Evolutionary conservation across 768 basidiomycete species (phyloP).

Genomic region (Sarcomyxa edulis): DNA sequence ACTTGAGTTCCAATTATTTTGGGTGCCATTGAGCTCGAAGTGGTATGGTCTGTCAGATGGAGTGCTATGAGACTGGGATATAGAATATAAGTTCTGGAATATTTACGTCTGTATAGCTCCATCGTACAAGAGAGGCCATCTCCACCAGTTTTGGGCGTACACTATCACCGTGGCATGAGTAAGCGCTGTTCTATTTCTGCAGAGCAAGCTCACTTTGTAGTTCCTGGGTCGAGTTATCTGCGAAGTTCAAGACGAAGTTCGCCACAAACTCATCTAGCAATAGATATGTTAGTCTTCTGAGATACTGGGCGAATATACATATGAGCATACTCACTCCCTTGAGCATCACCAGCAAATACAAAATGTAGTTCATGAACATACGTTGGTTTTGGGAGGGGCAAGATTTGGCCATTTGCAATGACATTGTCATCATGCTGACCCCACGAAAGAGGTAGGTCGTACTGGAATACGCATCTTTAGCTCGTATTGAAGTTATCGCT

Average conservation of each 20-base stretch:
- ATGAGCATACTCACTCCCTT: constrained; percentile 19
- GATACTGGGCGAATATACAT: not conserved
- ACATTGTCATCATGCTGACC: constrained; percentile 38
- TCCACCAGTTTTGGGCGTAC: constrained; percentile 41
- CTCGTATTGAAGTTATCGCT: not conserved
- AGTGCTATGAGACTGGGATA: too few species aligned
- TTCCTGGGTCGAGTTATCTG: constrained; percentile 26
- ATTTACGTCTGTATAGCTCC: constrained; percentile 40
- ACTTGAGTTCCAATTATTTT: constrained; percentile 34
- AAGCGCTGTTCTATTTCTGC: not conserved
- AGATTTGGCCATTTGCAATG: constrained; percentile 34
- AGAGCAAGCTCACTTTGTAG: constrained; percentile 25
- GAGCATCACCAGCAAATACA: constrained; percentile 38
- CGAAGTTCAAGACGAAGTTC: constrained; percentile 30
- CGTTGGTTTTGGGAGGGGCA: constrained; percentile 25
- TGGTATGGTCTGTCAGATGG: constrained; percentile 37
- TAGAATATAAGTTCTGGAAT: constrained; percentile 1
- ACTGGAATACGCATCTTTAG: constrained; percentile 21
- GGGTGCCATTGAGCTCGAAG: constrained; percentile 27
- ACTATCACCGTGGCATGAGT: constrained; percentile 20
- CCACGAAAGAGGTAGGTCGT: constrained; percentile 36
- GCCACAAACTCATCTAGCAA: constrained; percentile 22
- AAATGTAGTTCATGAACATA: constrained; percentile 43
- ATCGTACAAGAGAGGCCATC: constrained; percentile 31
- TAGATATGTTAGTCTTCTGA: not conserved